Evolutionary conservation across 1,284 basidiomycete species (phyloP).

Genomic region (Leccinum subrobustum): DNA sequence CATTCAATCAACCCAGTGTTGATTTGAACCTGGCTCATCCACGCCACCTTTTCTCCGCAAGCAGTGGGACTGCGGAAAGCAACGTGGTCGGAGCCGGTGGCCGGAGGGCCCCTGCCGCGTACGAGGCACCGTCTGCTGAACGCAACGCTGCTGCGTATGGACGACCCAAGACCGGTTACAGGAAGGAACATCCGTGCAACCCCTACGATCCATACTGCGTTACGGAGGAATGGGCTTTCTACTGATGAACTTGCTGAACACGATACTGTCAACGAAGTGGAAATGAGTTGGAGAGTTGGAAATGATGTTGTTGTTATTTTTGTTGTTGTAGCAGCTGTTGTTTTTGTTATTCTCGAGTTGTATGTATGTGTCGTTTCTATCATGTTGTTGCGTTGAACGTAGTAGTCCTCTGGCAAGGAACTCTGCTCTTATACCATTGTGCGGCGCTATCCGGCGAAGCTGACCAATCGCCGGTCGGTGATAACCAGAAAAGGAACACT

Average conservation of each 20-base stretch:
- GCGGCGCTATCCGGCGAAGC: neutral
- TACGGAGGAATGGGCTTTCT: slow-evolving; percentile 71
- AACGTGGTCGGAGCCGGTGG: slow-evolving; percentile 35
- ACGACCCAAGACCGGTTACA: slow-evolving; percentile 35
- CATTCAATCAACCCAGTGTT: slow-evolving; percentile 30
- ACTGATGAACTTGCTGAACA: slow-evolving; percentile 31
- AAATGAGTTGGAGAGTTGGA: slow-evolving; percentile 6
- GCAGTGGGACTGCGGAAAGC: slow-evolving; percentile 34
- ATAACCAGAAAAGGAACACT: slow-evolving; percentile 20
- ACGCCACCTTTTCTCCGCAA: slow-evolving; percentile 33
- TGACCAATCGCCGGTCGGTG: slow-evolving; percentile 1
- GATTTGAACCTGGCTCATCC: slow-evolving; percentile 33
- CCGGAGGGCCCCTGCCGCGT: slow-evolving; percentile 23
- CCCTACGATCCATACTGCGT: slow-evolving; percentile 63
- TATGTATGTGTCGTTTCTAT: neutral
- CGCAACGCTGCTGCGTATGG: slow-evolving; percentile 33
- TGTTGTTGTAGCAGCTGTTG: slow-evolving; percentile 5
- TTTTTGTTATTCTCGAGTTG: neutral
- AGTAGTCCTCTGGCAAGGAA: slow-evolving; percentile 21
- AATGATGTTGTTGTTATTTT: neutral
- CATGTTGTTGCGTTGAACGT: slow-evolving; percentile 7
- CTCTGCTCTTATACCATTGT: slow-evolving; percentile 1
- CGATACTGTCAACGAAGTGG: slow-evolving; percentile 3
- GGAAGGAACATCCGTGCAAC: slow-evolving; percentile 51
- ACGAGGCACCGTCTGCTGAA: slow-evolving; percentile 24